phyloP scores from a whole-genome alignment of 192 early-diverging fungal genomes.

The Backusella westeae region DNA sequence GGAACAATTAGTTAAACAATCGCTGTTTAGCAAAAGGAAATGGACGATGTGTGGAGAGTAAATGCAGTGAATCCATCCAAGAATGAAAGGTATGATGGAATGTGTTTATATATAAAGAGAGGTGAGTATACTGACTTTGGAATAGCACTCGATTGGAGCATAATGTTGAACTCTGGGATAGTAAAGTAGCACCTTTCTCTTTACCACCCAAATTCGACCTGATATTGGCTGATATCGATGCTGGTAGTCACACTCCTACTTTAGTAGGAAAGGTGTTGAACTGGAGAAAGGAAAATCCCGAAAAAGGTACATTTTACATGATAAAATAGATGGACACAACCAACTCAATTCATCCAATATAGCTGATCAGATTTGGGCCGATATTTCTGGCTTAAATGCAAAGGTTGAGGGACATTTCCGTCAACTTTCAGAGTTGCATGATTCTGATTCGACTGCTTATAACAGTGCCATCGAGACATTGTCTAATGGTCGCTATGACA shows the following conservation, averaged over 20 bases:
- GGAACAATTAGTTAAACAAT: background rate
- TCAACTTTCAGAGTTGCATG: constrained; percentile 31
- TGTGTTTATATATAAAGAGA: background rate
- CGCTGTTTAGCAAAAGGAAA: constrained; percentile 18
- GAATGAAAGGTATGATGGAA: constrained; percentile 18
- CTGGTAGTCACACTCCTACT: constrained; percentile 91
- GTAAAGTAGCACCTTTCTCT: constrained; percentile 53
- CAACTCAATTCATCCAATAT: background rate
- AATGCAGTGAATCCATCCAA: constrained; percentile 6
- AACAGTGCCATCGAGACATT: constrained; percentile 46
- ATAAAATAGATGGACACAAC: too few relatives aligned
- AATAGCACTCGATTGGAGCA: background rate
- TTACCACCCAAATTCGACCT: constrained; percentile 75
- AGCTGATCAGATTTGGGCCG: constrained; percentile 61
- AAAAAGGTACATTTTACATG: constrained; percentile 40
- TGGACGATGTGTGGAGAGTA: background rate
- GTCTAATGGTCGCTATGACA: constrained; percentile 8
- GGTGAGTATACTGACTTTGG: background rate
- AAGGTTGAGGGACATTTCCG: constrained; percentile 57
- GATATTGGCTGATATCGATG: constrained; percentile 90
- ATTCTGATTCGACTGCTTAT: constrained; percentile 39
- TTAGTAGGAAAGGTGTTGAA: constrained; percentile 83
- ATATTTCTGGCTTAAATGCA: constrained; percentile 60
- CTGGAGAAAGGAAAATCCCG: constrained; percentile 74
- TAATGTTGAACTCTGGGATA: constrained; percentile 58